Percentiles rank a stretch among this genome's conserved stretches.
These are phyloP conservation scores for Triticum turgidum DNA, from an alignment of 176 grass and related monocot species.

Conservation along the genomic window DNA sequence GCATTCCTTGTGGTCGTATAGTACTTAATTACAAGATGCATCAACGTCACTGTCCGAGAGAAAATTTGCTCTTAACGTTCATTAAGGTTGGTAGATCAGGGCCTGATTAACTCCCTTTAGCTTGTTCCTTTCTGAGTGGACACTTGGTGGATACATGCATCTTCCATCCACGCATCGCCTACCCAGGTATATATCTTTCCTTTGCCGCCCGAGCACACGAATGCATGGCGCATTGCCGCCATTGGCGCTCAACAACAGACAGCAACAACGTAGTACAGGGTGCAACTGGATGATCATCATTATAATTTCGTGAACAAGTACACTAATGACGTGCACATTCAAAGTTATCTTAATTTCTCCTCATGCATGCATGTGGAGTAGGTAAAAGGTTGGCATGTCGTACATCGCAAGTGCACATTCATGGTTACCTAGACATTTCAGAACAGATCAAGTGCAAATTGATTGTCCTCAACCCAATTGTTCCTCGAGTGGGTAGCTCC, in stretches of 20 bases:
- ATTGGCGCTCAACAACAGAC: constrained; percentile 12
- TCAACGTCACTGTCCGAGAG: constrained; percentile 9
- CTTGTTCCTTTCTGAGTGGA: constrained; percentile 10
- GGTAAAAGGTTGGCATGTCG: neutral
- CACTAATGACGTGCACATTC: neutral
- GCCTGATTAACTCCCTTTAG: neutral
- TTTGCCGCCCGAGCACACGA: constrained; percentile 4
- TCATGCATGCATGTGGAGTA: neutral
- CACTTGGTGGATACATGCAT: neutral
- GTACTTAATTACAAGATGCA: neutral
- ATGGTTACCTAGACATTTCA: neutral
- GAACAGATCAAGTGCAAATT: neutral
- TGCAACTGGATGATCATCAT: constrained; percentile 14
- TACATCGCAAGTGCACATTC: constrained; percentile 2
- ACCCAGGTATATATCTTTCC: neutral
- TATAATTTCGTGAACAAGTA: neutral
- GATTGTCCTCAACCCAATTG: neutral
- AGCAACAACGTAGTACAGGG: neutral
- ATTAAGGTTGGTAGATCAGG: constrained; percentile 31
- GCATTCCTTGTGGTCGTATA: constrained; percentile 22
- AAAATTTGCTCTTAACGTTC: neutral
- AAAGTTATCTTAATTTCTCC: neutral
- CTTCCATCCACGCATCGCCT: neutral
- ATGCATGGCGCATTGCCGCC: neutral
- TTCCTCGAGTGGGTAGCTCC: neutral